A percentile compares a stretch with the other conserved stretches of the same genome.
These are phyloP conservation scores for Aspergillus asperescens DNA, from an alignment of 495 filamentous ascomycete genomes.

Conservation along the genomic window DNA sequence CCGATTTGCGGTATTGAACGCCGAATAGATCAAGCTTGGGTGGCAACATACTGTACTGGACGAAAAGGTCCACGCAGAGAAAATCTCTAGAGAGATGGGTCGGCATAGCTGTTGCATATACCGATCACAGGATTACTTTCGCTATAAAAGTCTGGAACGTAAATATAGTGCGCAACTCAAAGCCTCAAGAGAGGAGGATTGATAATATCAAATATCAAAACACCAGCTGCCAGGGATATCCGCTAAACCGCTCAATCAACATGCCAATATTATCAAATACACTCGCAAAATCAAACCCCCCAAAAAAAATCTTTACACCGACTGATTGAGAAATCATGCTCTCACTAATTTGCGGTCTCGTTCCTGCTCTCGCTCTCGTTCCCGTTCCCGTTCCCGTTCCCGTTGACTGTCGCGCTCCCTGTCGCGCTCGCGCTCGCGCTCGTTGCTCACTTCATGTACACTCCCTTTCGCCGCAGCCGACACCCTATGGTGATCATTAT, in stretches of 20 bases:
- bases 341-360: constrained; percentile 21
- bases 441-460: constrained; percentile 17
- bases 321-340: constrained; percentile 14
- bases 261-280: constrained; percentile 8
- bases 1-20: too few species aligned
- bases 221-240: constrained; percentile 31
- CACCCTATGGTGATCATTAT: constrained; percentile 38
- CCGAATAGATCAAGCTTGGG: too few species aligned
- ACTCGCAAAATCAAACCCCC: constrained; percentile 1
- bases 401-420: constrained; percentile 21
- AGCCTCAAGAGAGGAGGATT: neutral
- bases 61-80: too few species aligned
- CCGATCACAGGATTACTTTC: neutral
- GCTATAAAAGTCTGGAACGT: neutral
- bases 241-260: constrained; percentile 22
- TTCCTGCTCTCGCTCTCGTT: constrained; percentile 24
- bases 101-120: too few species aligned
- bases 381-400: constrained; percentile 31
- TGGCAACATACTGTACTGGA: too few species aligned
- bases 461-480: constrained; percentile 33
- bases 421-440: constrained; percentile 20
- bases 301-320: constrained; percentile 2
- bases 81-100: too few species aligned
- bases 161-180: neutral
- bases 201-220: neutral